Base-by-base conservation (phyloP, 371 early-diverging fungal genomes). In the Dichotomocladium elegans region DNA sequence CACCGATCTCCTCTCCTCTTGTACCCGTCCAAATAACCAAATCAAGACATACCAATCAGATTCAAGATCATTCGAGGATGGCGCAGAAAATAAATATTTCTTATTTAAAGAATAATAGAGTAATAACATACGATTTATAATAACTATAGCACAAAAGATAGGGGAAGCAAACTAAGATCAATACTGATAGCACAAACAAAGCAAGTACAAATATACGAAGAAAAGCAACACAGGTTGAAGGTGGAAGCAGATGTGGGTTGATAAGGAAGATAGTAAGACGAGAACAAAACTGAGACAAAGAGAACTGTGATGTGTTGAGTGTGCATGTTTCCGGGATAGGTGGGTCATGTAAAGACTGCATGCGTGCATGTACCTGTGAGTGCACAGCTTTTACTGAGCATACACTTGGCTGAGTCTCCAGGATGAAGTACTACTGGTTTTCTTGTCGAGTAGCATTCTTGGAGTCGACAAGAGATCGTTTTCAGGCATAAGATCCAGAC, bases 171-270 rank as follows among this genome's bases (percentile, higher is more conserved):
- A 48, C 29, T 21, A 34, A 43, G 34, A 27, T 41, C 47, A 48
- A 59, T 52, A 48, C 40, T 31, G 37, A 55, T n/a, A 40, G 27
- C 28, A 47, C 10, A 57, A 33, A 63, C 31, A 41, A n/a, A 52
- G 42, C 9, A 54, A 57, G 41, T 52, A 52, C 42, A 57, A 34
- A n/a, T n/a, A n/a, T 55, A 51, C 31, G 8, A n/a, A n/a, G 22
- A 35, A 29, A 19, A 50, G 43, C 29, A 41, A 55, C 11, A 59
- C 45, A 48, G 26, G 45, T 17, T 29, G 33, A 42, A 48, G 22
- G 29, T 24, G 48, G 37, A 27, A 41, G 29, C 27, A 34, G 47
- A 22, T 15, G 37, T 3, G 28, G 28, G 41, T 22, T 24, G 35
- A 45, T 37, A 37, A 21, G 21, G n/a, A 37, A 21, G 37, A 21